These are phyloP conservation scores for Microsporum ferrugineum DNA, from an alignment of 2,329 filamentous ascomycete species.

Conservation along the genomic window DNA sequence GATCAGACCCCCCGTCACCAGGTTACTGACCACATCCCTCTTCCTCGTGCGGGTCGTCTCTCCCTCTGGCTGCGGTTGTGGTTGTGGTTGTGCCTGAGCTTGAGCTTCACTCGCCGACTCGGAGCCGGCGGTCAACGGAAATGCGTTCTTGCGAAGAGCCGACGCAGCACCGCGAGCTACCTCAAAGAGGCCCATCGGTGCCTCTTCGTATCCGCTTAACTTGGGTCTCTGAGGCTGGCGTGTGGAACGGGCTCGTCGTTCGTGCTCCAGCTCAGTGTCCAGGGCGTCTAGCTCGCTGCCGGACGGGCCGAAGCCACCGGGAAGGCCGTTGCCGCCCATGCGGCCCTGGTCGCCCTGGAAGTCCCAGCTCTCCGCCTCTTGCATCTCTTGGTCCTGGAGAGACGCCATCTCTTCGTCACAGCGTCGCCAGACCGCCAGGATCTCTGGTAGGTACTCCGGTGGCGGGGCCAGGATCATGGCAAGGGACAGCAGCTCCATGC, in stretches of 20 bases:
- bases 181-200: slow-evolving; percentile 42
- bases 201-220: slow-evolving; percentile 29
- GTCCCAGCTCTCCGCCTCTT: slow-evolving; percentile 49
- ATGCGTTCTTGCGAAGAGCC: slow-evolving; percentile 39
- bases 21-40: slow-evolving; percentile 49
- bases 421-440: slow-evolving; percentile 51
- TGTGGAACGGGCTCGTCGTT: slow-evolving; percentile 22
- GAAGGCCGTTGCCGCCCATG: slow-evolving; percentile 22
- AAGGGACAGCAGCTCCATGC: slow-evolving; percentile 54
- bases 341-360: slow-evolving; percentile 38
- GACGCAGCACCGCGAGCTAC: slow-evolving; percentile 40
- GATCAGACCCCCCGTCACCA: slow-evolving; percentile 51
- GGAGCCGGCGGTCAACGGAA: slow-evolving; percentile 26
- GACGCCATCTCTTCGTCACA: slow-evolving; percentile 50
- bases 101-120: no score
- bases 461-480: slow-evolving; percentile 50
- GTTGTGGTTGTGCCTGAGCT: no score
- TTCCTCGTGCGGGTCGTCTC: slow-evolving; percentile 33
- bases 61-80: slow-evolving; percentile 13
- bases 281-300: slow-evolving; percentile 36
- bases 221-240: slow-evolving; percentile 11
- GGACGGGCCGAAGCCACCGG: slow-evolving; percentile 35
- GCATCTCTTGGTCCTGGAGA: slow-evolving; percentile 43
- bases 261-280: slow-evolving; percentile 33
- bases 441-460: slow-evolving; percentile 46